Evolutionary conservation across 495 filamentous ascomycete genomes (phyloP), one percentile per base, ranked within the genome.

Genomic region (Penicillium silybi): DNA sequence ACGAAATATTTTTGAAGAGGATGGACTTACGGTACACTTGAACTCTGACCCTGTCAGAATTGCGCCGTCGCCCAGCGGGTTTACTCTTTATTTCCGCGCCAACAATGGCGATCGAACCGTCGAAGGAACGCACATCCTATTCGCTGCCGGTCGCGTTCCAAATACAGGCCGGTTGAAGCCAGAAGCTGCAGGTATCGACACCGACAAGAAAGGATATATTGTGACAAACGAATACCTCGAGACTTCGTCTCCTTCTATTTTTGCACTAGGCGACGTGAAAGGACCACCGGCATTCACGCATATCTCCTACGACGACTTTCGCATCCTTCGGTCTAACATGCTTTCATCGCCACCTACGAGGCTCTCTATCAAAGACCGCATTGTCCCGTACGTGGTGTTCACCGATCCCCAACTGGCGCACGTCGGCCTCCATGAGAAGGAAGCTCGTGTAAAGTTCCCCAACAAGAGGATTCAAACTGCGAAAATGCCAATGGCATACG

Each of bases 291-390:
- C 76, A 5, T 82, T 82, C 62, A 80, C 77, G 3, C 78, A 82
- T 61, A 67, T 80, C 43, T 75, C 73, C 0, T 80, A 79, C 63
- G 77, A 82, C 57, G 77, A 80, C 58, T 80, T 74, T 48, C 77
- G 79, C 45, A 75, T 80, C 56, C 32, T 80, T 34, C 63, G 68
- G 32, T 50, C 58, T 48, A 74, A 77, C 54, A 48, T 77, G 27
- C 27, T 29, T 29, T 29, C 51, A 35, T 72, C 43, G 18, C 48
- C 29, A 7, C 44, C 32, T 26, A 19, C 41, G 4, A 40, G 38
- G 25, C 46, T 44, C 9, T 68, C 63, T 15, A 74, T 61, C 4
- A 39, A 43, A n/a, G 61, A 69, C 42, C 68, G 69, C 13, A 48
- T 65, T 7, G 55, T 74, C n/a, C 74, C 76, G 4, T 80, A 78